Conservation (phyloP, 768 basidiomycete genomes). For the Russula ochroleuca region DNA sequence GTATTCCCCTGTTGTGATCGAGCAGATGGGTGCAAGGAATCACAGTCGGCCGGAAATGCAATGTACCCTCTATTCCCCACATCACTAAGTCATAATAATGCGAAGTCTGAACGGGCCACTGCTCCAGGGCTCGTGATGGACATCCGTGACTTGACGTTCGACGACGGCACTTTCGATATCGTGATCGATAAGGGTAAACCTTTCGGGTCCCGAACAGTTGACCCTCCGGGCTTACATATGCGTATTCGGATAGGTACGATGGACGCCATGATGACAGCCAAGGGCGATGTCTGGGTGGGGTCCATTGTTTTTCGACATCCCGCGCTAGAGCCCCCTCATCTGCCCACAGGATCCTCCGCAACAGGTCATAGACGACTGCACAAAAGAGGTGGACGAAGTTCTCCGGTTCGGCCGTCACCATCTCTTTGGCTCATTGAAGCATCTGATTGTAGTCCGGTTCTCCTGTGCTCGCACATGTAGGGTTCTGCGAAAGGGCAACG, state of each 20-base stretch:
- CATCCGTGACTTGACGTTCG: conserved; percentile 62
- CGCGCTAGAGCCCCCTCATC: conserved; percentile 5
- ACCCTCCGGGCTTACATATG: not conserved
- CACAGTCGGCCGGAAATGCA: conserved; percentile 59
- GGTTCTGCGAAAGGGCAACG: conserved; percentile 54
- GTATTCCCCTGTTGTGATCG: conserved; percentile 74
- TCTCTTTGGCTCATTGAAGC: not conserved
- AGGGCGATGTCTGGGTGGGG: conserved; percentile 75
- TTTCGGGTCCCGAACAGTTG: not conserved
- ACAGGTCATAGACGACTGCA: conserved; percentile 65
- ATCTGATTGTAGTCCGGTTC: not conserved
- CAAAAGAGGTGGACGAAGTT: conserved; percentile 70
- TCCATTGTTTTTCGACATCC: not conserved
- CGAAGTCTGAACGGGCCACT: not conserved
- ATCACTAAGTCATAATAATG: not conserved
- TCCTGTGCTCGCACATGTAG: conserved; percentile 35
- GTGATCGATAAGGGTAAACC: conserved; percentile 74
- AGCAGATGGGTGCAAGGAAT: conserved; percentile 64
- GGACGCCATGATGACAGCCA: conserved; percentile 85
- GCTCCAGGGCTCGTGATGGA: conserved; percentile 79
- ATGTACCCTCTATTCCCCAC: conserved; percentile 43
- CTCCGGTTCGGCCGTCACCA: conserved; percentile 47
- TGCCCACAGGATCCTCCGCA: conserved; percentile 64
- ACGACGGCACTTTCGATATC: conserved; percentile 61
- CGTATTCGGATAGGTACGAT: conserved; percentile 53